phyloP scores from a whole-genome alignment of 169 alveolate genomes.

The Babesia ovis region DNA sequence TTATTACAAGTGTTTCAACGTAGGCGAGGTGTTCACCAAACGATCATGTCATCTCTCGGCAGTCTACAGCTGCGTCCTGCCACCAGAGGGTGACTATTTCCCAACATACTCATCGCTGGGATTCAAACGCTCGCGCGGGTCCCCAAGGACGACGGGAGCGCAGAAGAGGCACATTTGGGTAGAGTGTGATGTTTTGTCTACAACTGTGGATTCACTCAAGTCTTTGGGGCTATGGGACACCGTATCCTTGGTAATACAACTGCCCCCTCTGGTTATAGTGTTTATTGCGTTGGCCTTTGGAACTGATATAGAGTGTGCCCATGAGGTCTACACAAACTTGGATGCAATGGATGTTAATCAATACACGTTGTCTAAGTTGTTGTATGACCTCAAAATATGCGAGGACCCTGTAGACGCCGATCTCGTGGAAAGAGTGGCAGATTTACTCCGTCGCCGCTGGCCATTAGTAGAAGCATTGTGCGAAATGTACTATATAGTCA shows the following conservation, averaged over 20 bases:
- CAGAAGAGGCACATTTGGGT: background rate
- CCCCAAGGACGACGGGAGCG: background rate
- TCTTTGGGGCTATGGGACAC: constrained; percentile 9
- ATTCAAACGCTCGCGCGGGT: background rate
- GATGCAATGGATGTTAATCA: constrained; percentile 45
- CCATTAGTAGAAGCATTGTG: constrained; percentile 13
- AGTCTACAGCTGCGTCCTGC: constrained; percentile 29
- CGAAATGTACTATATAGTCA: constrained; percentile 32
- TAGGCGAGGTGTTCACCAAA: constrained; percentile 38
- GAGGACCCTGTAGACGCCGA: background rate
- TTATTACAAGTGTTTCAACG: constrained; percentile 42
- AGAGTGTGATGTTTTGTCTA: constrained; percentile 34
- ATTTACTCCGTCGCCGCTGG: constrained; percentile 24
- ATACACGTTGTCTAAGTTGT: constrained; percentile 33
- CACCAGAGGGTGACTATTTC: background rate
- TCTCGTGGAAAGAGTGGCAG: constrained; percentile 16
- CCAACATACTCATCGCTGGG: background rate
- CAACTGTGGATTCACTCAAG: constrained; percentile 39
- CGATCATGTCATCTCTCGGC: constrained; percentile 16
- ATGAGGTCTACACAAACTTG: constrained; percentile 23
- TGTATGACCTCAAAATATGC: constrained; percentile 18
- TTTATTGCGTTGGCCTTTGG: constrained; percentile 44
- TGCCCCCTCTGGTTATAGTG: constrained; percentile 51
- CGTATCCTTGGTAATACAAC: constrained; percentile 15
- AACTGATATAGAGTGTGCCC: constrained; percentile 31